These are phyloP conservation scores for Prunus mongolica DNA, from an alignment of 306 rosid genomes.

Conservation along the genomic window DNA sequence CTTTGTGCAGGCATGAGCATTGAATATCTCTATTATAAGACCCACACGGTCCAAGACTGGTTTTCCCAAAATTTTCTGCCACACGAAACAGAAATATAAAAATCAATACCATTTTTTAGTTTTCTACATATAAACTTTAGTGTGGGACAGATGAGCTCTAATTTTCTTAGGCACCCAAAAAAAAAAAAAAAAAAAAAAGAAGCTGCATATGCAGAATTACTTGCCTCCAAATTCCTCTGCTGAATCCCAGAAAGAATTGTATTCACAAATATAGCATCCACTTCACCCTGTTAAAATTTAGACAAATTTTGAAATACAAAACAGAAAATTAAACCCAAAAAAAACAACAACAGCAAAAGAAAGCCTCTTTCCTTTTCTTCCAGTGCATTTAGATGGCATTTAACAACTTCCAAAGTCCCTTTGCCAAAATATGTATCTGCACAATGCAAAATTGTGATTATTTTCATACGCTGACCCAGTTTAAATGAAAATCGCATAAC, in stretches of 20 bases:
- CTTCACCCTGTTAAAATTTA: conserved; percentile 50
- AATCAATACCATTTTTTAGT: not conserved
- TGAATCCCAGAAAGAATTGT: conserved; percentile 71
- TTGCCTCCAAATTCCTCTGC: conserved; percentile 88
- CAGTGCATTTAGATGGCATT: conserved; percentile 48
- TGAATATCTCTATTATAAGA: conserved; percentile 93
- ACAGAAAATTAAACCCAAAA: conserved; percentile 10
- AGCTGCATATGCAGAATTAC: conserved; percentile 19
- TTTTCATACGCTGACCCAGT: not conserved
- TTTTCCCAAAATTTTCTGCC: conserved; percentile 59
- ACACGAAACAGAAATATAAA: conserved; percentile 2
- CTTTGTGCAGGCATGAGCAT: conserved; percentile 83
- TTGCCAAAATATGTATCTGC: conserved; percentile 78
- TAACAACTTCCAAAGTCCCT: conserved; percentile 73
- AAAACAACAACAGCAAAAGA: not conserved
- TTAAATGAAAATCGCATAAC: not conserved
- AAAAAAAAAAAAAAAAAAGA: not conserved
- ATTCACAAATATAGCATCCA: conserved; percentile 87
- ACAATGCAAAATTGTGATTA: not conserved
- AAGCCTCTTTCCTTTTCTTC: conserved; percentile 51
- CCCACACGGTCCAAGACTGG: conserved; percentile 91
- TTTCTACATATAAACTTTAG: not conserved
- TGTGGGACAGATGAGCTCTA: conserved; percentile 15
- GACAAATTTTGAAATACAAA: not conserved
- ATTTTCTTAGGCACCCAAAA: conserved; percentile 3